These are phyloP conservation scores for Acrocalymma vagum DNA, from an alignment of 2,329 filamentous ascomycete genomes.

Conservation along the genomic window DNA sequence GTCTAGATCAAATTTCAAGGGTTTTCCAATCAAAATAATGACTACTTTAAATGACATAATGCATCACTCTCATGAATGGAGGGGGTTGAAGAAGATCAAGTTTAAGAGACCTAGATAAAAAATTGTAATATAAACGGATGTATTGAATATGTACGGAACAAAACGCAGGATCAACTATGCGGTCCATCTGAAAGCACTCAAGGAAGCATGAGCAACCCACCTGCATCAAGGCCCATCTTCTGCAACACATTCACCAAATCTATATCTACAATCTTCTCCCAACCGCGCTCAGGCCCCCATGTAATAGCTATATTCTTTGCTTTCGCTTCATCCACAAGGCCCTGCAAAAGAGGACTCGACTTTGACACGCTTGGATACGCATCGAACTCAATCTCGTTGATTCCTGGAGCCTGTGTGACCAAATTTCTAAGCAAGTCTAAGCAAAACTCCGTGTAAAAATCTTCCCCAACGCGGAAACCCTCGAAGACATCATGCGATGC, in stretches of 20 bases:
- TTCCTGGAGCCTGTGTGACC: slow-evolving; percentile 63
- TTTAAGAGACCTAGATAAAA: no score
- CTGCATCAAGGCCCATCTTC: slow-evolving; percentile 29
- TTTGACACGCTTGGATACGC: slow-evolving; percentile 72
- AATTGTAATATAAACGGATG: no score
- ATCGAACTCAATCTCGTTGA: slow-evolving; percentile 73
- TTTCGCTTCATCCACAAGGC: slow-evolving; percentile 63
- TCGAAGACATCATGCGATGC: slow-evolving; percentile 70
- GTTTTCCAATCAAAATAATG: no score
- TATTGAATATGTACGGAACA: no score
- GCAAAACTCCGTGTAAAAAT: slow-evolving; percentile 76
- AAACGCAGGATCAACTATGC: no score
- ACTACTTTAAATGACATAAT: no score
- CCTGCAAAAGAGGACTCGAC: slow-evolving; percentile 69
- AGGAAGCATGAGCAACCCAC: no score
- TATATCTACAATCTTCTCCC: slow-evolving; percentile 56
- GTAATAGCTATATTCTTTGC: slow-evolving; percentile 62
- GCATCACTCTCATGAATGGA: no score
- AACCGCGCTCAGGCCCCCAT: slow-evolving; percentile 74
- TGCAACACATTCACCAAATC: slow-evolving; percentile 35
- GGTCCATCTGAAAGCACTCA: no score
- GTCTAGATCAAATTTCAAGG: no score
- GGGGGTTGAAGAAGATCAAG: no score
- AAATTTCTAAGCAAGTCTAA: slow-evolving; percentile 65
- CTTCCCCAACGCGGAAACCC: slow-evolving; percentile 71